phyloP scores from a whole-genome alignment of 2,329 filamentous ascomycete genomes.

The Mariannaea sp. region DNA sequence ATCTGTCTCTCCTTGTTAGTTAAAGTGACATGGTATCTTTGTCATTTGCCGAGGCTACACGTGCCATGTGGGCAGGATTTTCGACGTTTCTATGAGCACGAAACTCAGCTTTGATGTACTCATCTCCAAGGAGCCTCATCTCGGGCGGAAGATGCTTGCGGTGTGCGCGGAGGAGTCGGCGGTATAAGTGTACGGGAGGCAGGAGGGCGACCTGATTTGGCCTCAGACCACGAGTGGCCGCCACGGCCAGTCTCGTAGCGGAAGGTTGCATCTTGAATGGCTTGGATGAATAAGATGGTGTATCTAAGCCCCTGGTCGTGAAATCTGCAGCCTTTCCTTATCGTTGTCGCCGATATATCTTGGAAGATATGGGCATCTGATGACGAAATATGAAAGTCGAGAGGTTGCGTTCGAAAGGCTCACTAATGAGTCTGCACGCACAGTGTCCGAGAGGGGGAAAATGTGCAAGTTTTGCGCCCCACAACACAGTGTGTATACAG shows the following conservation, averaged over 20 bases:
- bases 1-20: constrained; percentile 60
- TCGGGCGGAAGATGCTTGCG: constrained; percentile 76
- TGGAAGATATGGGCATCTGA: neutral
- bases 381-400: constrained; percentile 19
- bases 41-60: constrained; percentile 35
- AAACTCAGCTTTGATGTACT: constrained; percentile 94
- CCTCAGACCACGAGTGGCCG: constrained; percentile 42
- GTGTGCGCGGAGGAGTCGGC: constrained; percentile 84
- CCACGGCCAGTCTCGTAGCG: constrained; percentile 44
- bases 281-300: neutral
- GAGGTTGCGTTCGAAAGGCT: constrained; percentile 16
- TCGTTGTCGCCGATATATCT: no score
- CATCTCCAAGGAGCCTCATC: constrained; percentile 82
- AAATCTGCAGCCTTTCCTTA: no score
- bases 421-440: constrained; percentile 13
- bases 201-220: constrained; percentile 68
- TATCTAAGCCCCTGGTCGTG: neutral
- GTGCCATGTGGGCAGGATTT: constrained; percentile 88
- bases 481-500: constrained; percentile 37
- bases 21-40: neutral
- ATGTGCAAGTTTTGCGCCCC: constrained; percentile 23
- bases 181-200: constrained; percentile 87
- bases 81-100: constrained; percentile 81
- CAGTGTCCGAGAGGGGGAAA: constrained; percentile 23
- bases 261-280: constrained; percentile 37